Evolutionary conservation across 1,139 yeast genomes (phyloP), one percentile per base, ranked within the genome.

Genomic region (Suhomyces atakaporum): DNA sequence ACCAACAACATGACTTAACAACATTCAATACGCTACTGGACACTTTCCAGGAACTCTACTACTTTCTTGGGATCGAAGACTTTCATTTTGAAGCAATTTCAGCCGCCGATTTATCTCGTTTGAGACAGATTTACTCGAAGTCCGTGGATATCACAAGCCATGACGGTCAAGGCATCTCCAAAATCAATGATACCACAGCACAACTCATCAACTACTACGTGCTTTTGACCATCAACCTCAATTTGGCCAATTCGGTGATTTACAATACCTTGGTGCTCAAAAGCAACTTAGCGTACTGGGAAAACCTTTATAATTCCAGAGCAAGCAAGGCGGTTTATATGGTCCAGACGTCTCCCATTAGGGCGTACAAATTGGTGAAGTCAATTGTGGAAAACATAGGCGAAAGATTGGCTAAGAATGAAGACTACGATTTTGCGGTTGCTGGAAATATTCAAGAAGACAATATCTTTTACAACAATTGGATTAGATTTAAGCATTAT

Each of bases 221-320:
- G 19, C 33, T 52, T 4, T 47, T 66, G 25, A 44, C 66, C 16
- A 47, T 60, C 3, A 52, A 54, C 32, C 53, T 59, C 26, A 56
- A 58, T 24, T 43, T 64, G 31, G 60, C 75, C 29, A 65, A 63
- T 42, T 45, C 60, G 6, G 47, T 69, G 22, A 64, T 70, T 31
- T 63, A 58, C 46, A 61, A 63, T 39, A 64, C 74, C 1, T 51
- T 69, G 26, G 42, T 54, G 10, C 54, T 63, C 33, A 66, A 68
- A 43, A 58, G 56, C 32, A 63, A 69, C 39, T 49, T 61, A 42
- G 54, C 55, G 5, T 70, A 69, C 44, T 70, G 75, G 75, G 54
- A 55, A 16, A 51, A 51, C 5, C 38, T 69, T 28, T 46, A 52
- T 26, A 46, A 49, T 24, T 65, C 71, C 11, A 36, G 49, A 5